Evolutionary conservation across 2,329 filamentous ascomycete species (phyloP), one percentile per base, ranked within the genome.

Genomic region (Ampelomyces quisqualis): DNA sequence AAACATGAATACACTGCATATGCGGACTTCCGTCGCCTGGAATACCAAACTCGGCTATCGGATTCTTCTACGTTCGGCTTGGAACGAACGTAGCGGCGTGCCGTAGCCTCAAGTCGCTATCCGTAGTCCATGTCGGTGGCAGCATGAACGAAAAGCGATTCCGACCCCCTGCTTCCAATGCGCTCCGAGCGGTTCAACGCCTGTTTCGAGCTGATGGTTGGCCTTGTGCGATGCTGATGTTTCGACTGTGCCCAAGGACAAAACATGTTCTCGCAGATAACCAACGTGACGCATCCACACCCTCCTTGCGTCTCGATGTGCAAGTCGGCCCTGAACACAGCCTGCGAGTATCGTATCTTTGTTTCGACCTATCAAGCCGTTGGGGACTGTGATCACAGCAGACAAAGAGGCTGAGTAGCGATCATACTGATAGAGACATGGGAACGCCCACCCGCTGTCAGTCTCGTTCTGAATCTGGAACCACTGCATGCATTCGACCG

Each of bases 371-470:
- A 30, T 39, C 22, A 35, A 27, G 36, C 40, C 23, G 28, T 34
- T 34, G 19, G 19, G 8, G n/a, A 21, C 13, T 29, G 28, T 15
- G 27, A 7, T 11, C 24, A 34, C 7, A 10, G 24, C 13, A 19
- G 13, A 40, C 38, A 18, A 45, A 45, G 30, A 34, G 34, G 27
- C 33, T 34, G 34, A 34, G 19, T 5, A 28, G 38, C 21, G 22
- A 36, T 14, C 18, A 20, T 9, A 13, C 11, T 22, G 18, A 34
- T 34, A 26, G 9, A 43, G 35, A 39, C 43, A 24, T 39, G 27
- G 39, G 40, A 32, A 49, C 35, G 40, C 38, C 36, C 24, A 34
- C 40, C 40, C 45, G 38, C 50, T 51, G 45, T 46, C 47, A 51
- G 44, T 46, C 23, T 46, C 36, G 42, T 26, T n/a, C n/a, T n/a